These are phyloP conservation scores for Barbatosphaeria neglecta DNA, from an alignment of 495 filamentous ascomycete species.

Conservation along the genomic window DNA sequence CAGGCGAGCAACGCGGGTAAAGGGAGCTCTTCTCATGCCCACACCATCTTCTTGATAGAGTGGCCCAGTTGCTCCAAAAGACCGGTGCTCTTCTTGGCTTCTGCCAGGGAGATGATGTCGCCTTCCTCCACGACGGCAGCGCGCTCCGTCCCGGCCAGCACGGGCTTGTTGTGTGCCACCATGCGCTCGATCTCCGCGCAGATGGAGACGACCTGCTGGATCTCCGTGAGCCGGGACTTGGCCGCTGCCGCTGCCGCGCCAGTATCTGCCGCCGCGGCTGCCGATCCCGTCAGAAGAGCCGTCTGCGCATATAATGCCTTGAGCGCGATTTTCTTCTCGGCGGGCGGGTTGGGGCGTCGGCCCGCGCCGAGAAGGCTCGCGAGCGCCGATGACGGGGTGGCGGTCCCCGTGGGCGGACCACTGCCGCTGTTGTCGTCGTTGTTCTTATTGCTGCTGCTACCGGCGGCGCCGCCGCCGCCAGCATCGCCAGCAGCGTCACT, in stretches of 20 bases:
- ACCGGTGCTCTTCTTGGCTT: conserved; percentile 81
- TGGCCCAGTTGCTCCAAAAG: conserved; percentile 76
- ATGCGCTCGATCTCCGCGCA: conserved; percentile 48
- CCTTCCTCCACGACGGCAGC: conserved; percentile 47
- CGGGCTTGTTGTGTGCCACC: conserved; percentile 22
- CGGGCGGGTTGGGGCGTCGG: conserved; percentile 10
- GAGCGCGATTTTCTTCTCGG: conserved; percentile 32
- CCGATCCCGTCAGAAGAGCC: conserved; percentile 28
- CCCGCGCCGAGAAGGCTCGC: background rate
- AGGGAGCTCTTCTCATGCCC: conserved; percentile 44
- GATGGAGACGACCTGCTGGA: conserved; percentile 57
- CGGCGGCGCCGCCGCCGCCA: background rate
- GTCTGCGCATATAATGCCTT: conserved; percentile 51
- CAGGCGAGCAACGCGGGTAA: too few species aligned
- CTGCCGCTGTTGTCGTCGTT: too few species aligned
- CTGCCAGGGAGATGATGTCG: conserved; percentile 69
- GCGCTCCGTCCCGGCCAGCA: conserved; percentile 17
- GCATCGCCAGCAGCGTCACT: too few species aligned
- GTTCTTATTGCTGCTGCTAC: background rate
- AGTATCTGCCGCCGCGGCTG: conserved; percentile 25
- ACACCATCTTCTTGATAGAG: conserved; percentile 82
- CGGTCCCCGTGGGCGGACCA: too few species aligned
- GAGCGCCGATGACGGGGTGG: background rate
- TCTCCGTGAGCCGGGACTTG: conserved; percentile 44
- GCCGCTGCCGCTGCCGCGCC: conserved; percentile 15